Evolutionary conservation across 2,329 filamentous ascomycete genomes (phyloP).

Genomic region (Microsporum ferrugineum): DNA sequence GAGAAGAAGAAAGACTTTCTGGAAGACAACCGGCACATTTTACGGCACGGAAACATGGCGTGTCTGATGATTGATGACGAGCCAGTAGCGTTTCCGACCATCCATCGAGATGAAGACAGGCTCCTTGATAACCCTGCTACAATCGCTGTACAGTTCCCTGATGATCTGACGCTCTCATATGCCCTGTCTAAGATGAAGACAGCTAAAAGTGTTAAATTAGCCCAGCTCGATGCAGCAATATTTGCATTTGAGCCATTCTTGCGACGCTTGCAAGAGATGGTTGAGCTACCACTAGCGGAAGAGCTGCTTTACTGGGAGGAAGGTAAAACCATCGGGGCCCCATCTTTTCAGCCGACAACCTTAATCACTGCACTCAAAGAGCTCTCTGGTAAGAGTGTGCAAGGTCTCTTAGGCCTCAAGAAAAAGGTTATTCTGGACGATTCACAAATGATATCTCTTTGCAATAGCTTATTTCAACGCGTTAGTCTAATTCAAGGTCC

Average conservation of each 20-base stretch:
- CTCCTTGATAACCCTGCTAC: conserved; percentile 31
- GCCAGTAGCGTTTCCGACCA: conserved; percentile 15
- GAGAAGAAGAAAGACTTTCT: conserved; percentile 20
- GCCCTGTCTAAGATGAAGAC: conserved; percentile 36
- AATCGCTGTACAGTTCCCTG: conserved; percentile 21
- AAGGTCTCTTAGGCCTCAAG: neutral
- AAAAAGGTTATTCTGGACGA: conserved; percentile 29
- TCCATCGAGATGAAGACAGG: conserved; percentile 31
- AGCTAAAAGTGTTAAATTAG: conserved; percentile 32
- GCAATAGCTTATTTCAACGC: conserved; percentile 39
- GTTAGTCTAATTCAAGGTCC: conserved; percentile 58
- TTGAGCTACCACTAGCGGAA: conserved; percentile 44
- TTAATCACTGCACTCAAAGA: neutral
- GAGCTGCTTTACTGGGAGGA: conserved; percentile 36
- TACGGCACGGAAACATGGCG: conserved; percentile 21
- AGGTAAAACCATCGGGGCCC: conserved; percentile 6
- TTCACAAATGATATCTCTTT: conserved; percentile 47
- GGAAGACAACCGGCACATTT: conserved; percentile 15
- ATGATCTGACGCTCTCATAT: conserved; percentile 41
- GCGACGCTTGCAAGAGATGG: conserved; percentile 44
- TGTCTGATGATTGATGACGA: conserved; percentile 23
- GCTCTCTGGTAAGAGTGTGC: conserved; percentile 2
- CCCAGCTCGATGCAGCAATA: conserved; percentile 51
- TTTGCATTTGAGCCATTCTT: conserved; percentile 60
- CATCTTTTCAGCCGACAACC: conserved; percentile 1